phyloP scores from a whole-genome alignment of 1,284 basidiomycete genomes.

The Cutaneotrichosporon sp. region DNA sequence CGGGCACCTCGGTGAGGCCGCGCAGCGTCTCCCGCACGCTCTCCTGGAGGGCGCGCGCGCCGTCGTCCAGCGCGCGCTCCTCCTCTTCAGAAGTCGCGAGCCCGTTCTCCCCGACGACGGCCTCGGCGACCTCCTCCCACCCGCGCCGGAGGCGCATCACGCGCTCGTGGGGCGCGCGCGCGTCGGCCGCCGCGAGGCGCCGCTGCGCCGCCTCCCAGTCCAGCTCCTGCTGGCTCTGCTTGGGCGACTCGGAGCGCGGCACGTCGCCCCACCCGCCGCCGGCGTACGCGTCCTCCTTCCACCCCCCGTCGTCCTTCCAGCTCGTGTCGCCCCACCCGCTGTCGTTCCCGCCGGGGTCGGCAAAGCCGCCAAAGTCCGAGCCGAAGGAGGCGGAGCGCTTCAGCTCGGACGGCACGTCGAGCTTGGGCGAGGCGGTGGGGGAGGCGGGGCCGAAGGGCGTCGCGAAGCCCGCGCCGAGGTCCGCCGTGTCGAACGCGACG shows the following conservation, averaged over 20 bases:
- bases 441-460: constrained; percentile 2
- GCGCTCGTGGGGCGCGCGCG: constrained; percentile 44
- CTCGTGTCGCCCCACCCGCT: constrained; percentile 2
- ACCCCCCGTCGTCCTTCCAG: constrained; percentile 1
- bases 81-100: constrained; percentile 30
- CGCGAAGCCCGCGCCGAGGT: constrained; percentile 5
- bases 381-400: constrained; percentile 10
- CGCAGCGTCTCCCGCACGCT: constrained; percentile 17
- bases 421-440: background rate
- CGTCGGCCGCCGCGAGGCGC: constrained; percentile 33
- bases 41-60: constrained; percentile 27
- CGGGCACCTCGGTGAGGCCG: constrained; percentile 4
- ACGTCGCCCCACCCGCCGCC: constrained; percentile 35
- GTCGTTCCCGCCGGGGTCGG: constrained; percentile 19
- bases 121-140: constrained; percentile 43
- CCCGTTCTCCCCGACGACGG: constrained; percentile 31
- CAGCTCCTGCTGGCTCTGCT: constrained; percentile 24
- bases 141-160: constrained; percentile 35
- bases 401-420: constrained; percentile 1
- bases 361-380: constrained; percentile 18
- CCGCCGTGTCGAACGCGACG: constrained; percentile 3
- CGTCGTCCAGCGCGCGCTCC: constrained; percentile 30
- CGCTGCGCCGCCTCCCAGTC: constrained; percentile 49
- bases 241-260: background rate
- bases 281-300: constrained; percentile 16